Conservation (phyloP, 2,329 filamentous ascomycete genomes). For the Incumbomyces lentus region DNA sequence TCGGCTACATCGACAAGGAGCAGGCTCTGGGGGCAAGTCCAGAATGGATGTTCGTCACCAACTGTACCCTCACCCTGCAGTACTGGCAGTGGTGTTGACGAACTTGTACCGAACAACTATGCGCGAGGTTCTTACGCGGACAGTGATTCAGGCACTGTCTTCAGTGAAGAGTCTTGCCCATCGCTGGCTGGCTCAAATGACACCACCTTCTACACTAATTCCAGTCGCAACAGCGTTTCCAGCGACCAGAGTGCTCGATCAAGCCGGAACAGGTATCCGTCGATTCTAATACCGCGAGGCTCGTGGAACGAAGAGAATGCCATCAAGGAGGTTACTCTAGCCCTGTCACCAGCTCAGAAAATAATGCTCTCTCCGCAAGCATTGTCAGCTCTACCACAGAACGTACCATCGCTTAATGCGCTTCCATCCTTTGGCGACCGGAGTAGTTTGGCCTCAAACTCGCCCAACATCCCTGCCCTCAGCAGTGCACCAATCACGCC, state of each 20-base stretch:
- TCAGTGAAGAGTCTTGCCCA: conserved; percentile 33
- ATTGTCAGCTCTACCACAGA: conserved; percentile 59
- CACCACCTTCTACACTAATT: conserved; percentile 34
- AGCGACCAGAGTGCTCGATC: conserved; percentile 25
- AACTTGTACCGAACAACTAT: conserved; percentile 59
- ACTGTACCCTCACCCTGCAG: conserved; percentile 42
- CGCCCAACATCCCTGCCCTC: conserved; percentile 49
- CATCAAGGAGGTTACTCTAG: conserved; percentile 37
- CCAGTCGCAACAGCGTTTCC: conserved; percentile 27
- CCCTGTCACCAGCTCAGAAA: conserved; percentile 38
- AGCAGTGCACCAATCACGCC: conserved; percentile 74
- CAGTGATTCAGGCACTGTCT: conserved; percentile 64
- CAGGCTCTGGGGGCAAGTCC: conserved; percentile 11
- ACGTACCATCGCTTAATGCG: conserved; percentile 64
- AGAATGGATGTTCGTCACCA: conserved; percentile 24
- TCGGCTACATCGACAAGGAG: conserved; percentile 15
- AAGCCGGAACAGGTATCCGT: conserved; percentile 44
- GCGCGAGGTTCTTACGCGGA: conserved; percentile 79
- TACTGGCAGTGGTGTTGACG: conserved; percentile 48
- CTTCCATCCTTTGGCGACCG: conserved; percentile 76
- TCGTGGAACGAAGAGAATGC: conserved; percentile 45
- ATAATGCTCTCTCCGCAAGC: conserved; percentile 68
- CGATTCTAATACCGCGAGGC: conserved; percentile 49
- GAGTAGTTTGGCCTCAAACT: conserved; percentile 77
- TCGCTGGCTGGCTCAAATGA: conserved; percentile 37